Conservation (phyloP, 1,139 yeast genomes). For the Kodamaea fungicola region DNA sequence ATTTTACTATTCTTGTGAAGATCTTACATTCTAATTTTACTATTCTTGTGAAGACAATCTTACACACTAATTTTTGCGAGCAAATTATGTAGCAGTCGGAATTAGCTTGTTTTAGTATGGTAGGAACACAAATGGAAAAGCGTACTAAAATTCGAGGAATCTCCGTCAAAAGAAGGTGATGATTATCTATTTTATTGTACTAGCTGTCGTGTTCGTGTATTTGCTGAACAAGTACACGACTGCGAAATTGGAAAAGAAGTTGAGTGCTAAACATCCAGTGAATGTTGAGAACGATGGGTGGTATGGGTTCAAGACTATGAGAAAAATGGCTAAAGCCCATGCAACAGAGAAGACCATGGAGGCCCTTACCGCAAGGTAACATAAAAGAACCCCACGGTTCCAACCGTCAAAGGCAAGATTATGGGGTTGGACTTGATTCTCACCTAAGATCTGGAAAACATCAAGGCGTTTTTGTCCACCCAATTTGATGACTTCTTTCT, state of each 20-base stretch:
- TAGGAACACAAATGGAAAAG: no score
- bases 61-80: no score
- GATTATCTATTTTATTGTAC: no score
- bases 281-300: constrained; percentile 8
- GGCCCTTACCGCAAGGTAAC: constrained; percentile 2
- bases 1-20: no score
- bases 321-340: constrained; percentile 2
- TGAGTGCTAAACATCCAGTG: constrained; percentile 10
- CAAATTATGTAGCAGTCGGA: no score
- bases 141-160: no score
- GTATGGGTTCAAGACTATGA: constrained; percentile 12
- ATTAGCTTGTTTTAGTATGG: no score
- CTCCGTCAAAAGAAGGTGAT: no score
- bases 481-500: constrained; percentile 51
- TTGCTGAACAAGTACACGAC: no score
- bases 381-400: constrained; percentile 4
- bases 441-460: constrained; percentile 23
- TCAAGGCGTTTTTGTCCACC: constrained; percentile 39
- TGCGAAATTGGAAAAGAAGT: not conserved
- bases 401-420: constrained; percentile 29
- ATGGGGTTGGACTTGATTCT: constrained; percentile 19
- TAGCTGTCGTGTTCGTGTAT: no score
- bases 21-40: no score
- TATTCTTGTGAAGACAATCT: no score
- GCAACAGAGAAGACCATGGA: constrained; percentile 5